phyloP scores from a whole-genome alignment of 225 moss, liverwort and hornwort genomes.

The Physcomitrellopsis africana region DNA sequence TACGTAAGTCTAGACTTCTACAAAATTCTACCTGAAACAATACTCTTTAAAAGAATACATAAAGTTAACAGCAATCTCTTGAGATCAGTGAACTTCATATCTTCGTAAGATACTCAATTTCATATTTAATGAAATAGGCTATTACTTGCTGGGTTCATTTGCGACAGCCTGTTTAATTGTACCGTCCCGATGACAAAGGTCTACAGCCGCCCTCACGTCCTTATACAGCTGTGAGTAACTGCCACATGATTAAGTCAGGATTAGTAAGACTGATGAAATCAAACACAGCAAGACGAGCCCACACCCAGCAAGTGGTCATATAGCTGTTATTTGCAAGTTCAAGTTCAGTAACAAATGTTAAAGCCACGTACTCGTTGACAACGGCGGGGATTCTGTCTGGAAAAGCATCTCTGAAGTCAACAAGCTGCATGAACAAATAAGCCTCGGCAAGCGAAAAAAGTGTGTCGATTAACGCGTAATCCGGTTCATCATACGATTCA shows the following conservation, averaged over 20 bases:
- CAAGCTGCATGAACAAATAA: slow-evolving; percentile 93
- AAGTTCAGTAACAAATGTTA: slow-evolving; percentile 1
- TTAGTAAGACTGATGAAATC: slow-evolving; percentile 13
- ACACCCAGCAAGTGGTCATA: slow-evolving; percentile 11
- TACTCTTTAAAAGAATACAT: slow-evolving; percentile 1
- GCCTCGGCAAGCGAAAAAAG: slow-evolving; percentile 94
- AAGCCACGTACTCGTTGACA: slow-evolving; percentile 52
- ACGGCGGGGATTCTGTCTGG: slow-evolving; percentile 61
- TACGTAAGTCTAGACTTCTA: slow-evolving; percentile 19
- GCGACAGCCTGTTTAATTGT: slow-evolving; percentile 93
- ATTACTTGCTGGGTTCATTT: slow-evolving; percentile 81
- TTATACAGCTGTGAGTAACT: slow-evolving; percentile 84
- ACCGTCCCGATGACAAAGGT: slow-evolving; percentile 89
- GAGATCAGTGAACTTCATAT: neutral
- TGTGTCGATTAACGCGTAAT: slow-evolving; percentile 92
- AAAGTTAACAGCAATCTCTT: neutral
- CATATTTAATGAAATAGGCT: neutral
- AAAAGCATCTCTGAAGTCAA: slow-evolving; percentile 79
- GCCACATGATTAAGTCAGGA: slow-evolving; percentile 32
- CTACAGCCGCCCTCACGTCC: slow-evolving; percentile 90
- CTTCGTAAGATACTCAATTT: neutral
- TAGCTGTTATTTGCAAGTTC: slow-evolving; percentile 7
- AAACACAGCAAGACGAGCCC: slow-evolving; percentile 5
- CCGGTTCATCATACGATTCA: slow-evolving; percentile 96
- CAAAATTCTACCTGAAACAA: neutral